phyloP scores from a whole-genome alignment of 2,329 filamentous ascomycete species.

The Penicillium sp. region DNA sequence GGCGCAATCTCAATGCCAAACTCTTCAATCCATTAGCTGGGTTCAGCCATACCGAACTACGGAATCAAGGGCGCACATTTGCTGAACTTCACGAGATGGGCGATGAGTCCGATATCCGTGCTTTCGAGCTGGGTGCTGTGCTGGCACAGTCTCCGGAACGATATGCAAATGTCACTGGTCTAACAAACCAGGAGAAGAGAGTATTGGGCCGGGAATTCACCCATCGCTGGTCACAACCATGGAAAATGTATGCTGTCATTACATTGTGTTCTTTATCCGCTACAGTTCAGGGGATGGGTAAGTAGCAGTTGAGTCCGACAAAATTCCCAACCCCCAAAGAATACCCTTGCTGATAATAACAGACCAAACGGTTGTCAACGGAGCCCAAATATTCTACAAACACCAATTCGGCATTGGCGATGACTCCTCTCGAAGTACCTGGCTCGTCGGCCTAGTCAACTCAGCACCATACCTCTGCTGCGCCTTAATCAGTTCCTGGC shows the following conservation, averaged over 20 bases:
- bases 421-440: constrained; percentile 49
- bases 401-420: constrained; percentile 59
- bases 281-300: constrained; percentile 67
- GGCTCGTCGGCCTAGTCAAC: constrained; percentile 64
- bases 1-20: constrained; percentile 48
- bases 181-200: constrained; percentile 58
- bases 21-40: constrained; percentile 55
- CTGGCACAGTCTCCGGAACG: constrained; percentile 55
- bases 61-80: constrained; percentile 57
- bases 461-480: constrained; percentile 60
- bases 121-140: constrained; percentile 60
- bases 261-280: constrained; percentile 65
- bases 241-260: constrained; percentile 64
- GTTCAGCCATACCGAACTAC: constrained; percentile 51
- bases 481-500: constrained; percentile 68
- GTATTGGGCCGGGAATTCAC: constrained; percentile 60
- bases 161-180: constrained; percentile 51
- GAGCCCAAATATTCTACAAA: constrained; percentile 65
- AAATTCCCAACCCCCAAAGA: neutral
- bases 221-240: constrained; percentile 68
- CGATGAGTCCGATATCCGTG: constrained; percentile 56
- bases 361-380: constrained; percentile 69
- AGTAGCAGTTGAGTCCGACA: constrained; percentile 13
- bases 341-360: neutral
- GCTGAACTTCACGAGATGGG: constrained; percentile 55